These are phyloP conservation scores for Umbellularia californica DNA, from an alignment of 164 flowering plant genomes.

Conservation along the genomic window DNA sequence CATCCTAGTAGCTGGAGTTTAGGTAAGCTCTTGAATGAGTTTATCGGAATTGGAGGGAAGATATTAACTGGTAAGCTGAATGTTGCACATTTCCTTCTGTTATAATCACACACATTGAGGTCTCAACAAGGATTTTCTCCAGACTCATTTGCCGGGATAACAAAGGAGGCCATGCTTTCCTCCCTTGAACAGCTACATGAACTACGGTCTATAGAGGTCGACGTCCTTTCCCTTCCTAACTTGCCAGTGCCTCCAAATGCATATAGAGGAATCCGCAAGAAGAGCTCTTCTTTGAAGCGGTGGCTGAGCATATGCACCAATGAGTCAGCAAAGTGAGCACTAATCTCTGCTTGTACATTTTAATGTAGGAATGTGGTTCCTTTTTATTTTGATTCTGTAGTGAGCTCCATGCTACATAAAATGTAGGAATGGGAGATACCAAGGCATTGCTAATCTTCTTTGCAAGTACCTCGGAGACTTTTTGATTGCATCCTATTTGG, in stretches of 20 bases:
- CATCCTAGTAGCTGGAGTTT: constrained; percentile 77
- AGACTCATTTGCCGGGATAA: constrained; percentile 67
- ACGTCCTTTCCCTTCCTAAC: constrained; percentile 46
- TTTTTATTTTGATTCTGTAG: background rate
- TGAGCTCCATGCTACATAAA: constrained; percentile 3
- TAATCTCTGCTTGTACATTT: background rate
- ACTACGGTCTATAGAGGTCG: constrained; percentile 32
- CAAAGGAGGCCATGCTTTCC: constrained; percentile 45
- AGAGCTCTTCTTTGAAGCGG: constrained; percentile 64
- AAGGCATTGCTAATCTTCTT: constrained; percentile 48
- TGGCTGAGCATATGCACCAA: constrained; percentile 84
- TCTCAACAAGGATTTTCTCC: constrained; percentile 18
- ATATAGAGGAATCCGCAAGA: constrained; percentile 73
- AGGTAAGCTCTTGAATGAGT: constrained; percentile 66
- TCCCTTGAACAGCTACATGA: constrained; percentile 46
- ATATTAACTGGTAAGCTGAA: constrained; percentile 49
- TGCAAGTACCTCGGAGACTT: constrained; percentile 91
- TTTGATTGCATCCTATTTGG: constrained; percentile 77
- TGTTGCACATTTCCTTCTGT: background rate
- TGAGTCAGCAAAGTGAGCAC: constrained; percentile 61
- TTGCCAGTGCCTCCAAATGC: constrained; percentile 79
- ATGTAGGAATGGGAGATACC: constrained; percentile 65
- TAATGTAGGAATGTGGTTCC: background rate
- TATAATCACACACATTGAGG: background rate
- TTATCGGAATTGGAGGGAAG: constrained; percentile 44